Base-by-base conservation (phyloP, 2,329 filamentous ascomycete species). In the Aspergillus costaricaensis region DNA sequence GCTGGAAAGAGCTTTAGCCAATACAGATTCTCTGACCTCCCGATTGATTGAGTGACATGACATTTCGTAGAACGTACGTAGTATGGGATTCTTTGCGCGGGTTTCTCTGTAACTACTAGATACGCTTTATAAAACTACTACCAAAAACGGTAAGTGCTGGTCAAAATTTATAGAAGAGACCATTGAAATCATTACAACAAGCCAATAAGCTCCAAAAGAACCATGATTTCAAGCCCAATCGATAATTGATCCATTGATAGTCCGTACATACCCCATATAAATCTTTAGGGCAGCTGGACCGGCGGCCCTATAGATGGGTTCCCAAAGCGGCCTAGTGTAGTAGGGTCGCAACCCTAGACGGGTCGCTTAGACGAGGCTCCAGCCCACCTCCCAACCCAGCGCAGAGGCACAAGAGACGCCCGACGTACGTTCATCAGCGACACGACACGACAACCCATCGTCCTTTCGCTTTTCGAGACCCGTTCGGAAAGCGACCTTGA, bases 381-480 rank as follows among this genome's bases (percentile, higher is more conserved):
- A 65, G 67, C 72, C 75, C 74, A 76, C 74, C 70, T 66, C 70
- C 68, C 67, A 66, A 70, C 62, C 52, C 60, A 68, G 70, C 68
- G 67, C 64, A 65, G 59, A 57, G 69, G 65, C 65, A 71, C 67
- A 69, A 70, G 64, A 61, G 49, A 65, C 64, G 66, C 65, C 67
- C 66, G 65, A 65, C 62, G 64, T 67, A 65, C 62, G 68, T 70
- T 69, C 70, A 69, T 69, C 67, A 75, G 72, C 72, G 73, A 74
- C 75, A 73, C 66, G 67, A 65, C 68, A 68, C 75, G 72, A 76
- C 74, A 75, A 73, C 68, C 68, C 65, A 72, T 71, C 66, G 68
- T 73, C 70, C 66, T 68, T 74, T 78, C 76, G 77, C 76, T 79
- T 79, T 79, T 79, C 77, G 75, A 79, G 72, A 72, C 65, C 66